phyloP scores from a whole-genome alignment of 192 early-diverging fungal genomes.

The Allomyces macrogynus region DNA sequence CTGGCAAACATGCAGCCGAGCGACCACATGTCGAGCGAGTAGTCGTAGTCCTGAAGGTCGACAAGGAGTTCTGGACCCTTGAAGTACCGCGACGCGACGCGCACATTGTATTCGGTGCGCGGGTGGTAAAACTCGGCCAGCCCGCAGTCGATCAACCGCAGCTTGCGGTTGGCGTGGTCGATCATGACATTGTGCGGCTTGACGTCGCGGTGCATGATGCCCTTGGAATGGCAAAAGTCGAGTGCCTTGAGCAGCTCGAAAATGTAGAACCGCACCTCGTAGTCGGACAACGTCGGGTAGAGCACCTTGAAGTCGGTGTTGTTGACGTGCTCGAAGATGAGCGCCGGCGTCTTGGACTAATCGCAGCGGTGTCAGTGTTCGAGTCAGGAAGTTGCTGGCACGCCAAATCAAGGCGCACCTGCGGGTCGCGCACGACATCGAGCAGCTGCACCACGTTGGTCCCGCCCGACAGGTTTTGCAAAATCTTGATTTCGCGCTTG shows the following conservation, averaged over 20 bases:
- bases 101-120: constrained; percentile 89
- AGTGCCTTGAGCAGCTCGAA: constrained; percentile 90
- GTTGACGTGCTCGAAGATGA: constrained; percentile 94
- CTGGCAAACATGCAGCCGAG: constrained; percentile 98
- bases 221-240: constrained; percentile 92
- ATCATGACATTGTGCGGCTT: constrained; percentile 99
- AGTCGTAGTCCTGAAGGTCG: constrained; percentile 97
- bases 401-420: constrained; percentile 18
- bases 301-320: constrained; percentile 94
- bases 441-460: constrained; percentile 77
- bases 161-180: constrained; percentile 82
- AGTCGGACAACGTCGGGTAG: constrained; percentile 84
- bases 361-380: not conserved
- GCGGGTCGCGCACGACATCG: constrained; percentile 89
- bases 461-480: constrained; percentile 90
- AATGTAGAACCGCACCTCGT: constrained; percentile 92
- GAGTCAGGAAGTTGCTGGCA: too few relatives aligned
- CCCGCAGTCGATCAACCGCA: constrained; percentile 97
- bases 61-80: constrained; percentile 97
- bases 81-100: constrained; percentile 96
- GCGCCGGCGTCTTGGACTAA: constrained; percentile 82
- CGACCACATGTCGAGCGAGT: constrained; percentile 98
- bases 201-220: constrained; percentile 99
- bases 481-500: constrained; percentile 96
- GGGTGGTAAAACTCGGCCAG: constrained; percentile 98